phyloP scores from a whole-genome alignment of 2,329 filamentous ascomycete species.

The Xylariaceae sp. region DNA sequence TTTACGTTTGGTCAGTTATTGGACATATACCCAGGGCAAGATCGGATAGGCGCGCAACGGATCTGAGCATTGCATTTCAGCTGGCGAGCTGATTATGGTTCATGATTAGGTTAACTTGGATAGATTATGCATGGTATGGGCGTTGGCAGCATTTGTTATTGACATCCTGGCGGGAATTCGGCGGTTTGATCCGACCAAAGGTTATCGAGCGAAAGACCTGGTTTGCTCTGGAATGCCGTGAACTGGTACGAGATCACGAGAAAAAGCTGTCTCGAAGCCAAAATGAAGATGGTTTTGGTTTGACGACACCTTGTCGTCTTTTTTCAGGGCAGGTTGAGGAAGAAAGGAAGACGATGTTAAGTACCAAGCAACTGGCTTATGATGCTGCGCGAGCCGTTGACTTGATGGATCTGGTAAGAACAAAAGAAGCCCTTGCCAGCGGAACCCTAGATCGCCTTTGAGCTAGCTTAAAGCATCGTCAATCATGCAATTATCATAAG shows the following conservation, averaged over 20 bases:
- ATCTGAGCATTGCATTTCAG: constrained; percentile 20
- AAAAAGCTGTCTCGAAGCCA: constrained; percentile 10
- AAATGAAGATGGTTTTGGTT: no score
- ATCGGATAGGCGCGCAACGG: constrained; percentile 12
- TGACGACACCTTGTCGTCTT: no score
- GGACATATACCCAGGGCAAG: constrained; percentile 28
- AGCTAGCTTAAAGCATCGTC: constrained; percentile 20
- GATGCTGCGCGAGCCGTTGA: constrained; percentile 3
- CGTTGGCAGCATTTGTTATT: constrained; percentile 22
- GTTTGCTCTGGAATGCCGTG: not conserved
- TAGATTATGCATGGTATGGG: constrained; percentile 11
- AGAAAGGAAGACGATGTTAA: not conserved
- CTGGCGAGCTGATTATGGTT: constrained; percentile 9
- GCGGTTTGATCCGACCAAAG: constrained; percentile 6
- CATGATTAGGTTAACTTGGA: constrained; percentile 9
- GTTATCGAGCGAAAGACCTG: constrained; percentile 1
- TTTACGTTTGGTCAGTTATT: constrained; percentile 11
- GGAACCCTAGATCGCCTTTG: constrained; percentile 3
- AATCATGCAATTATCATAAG: constrained; percentile 16
- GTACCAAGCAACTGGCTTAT: not conserved
- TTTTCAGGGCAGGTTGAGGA: no score
- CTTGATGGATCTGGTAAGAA: not conserved
- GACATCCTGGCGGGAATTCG: constrained; percentile 13
- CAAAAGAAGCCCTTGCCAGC: not conserved
- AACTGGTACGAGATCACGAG: constrained; percentile 10